Evolutionary conservation across 306 rosid genomes (phyloP).

Genomic region (Castanea mollissima): DNA sequence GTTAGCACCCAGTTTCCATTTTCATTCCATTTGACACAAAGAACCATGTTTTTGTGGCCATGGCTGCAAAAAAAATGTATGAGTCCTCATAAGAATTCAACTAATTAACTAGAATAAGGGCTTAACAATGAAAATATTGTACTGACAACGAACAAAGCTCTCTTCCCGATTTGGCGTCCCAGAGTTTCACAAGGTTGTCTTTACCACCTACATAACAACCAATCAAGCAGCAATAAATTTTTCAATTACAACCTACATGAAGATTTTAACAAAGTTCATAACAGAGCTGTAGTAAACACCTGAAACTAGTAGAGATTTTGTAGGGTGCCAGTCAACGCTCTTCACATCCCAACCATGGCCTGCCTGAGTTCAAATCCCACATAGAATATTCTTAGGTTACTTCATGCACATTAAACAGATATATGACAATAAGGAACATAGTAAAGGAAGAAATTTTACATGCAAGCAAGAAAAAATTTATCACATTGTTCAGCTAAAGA

Average conservation of each 20-base stretch:
- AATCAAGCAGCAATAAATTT: conserved; percentile 25
- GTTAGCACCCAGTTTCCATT: conserved; percentile 91
- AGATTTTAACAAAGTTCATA: conserved; percentile 19
- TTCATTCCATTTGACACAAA: conserved; percentile 89
- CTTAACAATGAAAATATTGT: conserved; percentile 21
- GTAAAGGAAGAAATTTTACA: conserved; percentile 1
- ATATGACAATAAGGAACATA: not conserved
- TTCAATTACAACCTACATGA: not conserved
- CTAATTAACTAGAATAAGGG: not conserved
- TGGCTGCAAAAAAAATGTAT: conserved; percentile 62
- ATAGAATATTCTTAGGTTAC: conserved; percentile 42
- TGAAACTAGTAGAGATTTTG: conserved; percentile 91
- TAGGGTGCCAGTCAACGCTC: conserved; percentile 99
- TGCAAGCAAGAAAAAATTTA: conserved; percentile 9
- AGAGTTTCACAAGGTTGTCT: conserved; percentile 93
- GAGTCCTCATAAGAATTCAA: conserved; percentile 17
- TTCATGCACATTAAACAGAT: conserved; percentile 22
- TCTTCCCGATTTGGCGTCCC: conserved; percentile 92
- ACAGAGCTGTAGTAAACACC: conserved; percentile 46
- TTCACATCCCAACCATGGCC: conserved; percentile 99
- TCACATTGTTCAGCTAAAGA: conserved; percentile 9
- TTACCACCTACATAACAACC: conserved; percentile 69
- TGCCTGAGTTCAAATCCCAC: conserved; percentile 89
- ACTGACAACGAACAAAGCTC: conserved; percentile 96
- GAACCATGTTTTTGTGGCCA: conserved; percentile 90